Evolutionary conservation across 441 rosid genomes (phyloP).

Genomic region (Pelargonium exstipulatum): DNA sequence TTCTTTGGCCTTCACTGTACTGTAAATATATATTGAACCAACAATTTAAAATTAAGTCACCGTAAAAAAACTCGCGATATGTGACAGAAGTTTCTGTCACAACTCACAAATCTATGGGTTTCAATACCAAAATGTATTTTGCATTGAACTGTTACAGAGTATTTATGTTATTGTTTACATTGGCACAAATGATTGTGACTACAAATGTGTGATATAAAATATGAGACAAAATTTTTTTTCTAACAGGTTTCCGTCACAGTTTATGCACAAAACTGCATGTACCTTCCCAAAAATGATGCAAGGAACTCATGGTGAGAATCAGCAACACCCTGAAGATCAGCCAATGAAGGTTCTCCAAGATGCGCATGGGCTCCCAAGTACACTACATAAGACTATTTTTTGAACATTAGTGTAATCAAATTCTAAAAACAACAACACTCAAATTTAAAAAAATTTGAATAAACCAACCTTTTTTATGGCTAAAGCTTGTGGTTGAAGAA

Average conservation of each 20-base stretch:
- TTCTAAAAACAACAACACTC: background rate
- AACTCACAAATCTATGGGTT: background rate
- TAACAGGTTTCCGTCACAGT: too few relatives aligned
- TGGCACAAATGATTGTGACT: background rate
- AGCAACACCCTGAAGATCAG: conserved; percentile 28
- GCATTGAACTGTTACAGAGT: too few relatives aligned
- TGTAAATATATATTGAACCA: conserved; percentile 14
- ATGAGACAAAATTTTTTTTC: too few relatives aligned
- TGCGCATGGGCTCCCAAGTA: conserved; percentile 63
- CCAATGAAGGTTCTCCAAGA: conserved; percentile 24
- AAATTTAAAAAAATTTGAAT: background rate
- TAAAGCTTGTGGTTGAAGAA: conserved; percentile 25
- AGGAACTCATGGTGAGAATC: conserved; percentile 45
- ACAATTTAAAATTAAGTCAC: background rate
- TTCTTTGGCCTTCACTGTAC: conserved; percentile 39
- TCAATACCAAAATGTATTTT: too few relatives aligned
- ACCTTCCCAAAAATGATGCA: conserved; percentile 48
- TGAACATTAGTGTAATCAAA: background rate
- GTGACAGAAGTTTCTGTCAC: too few relatives aligned
- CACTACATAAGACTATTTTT: conserved; percentile 44
- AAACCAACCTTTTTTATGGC: conserved; percentile 33
- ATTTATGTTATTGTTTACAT: too few relatives aligned
- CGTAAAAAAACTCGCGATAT: too few relatives aligned
- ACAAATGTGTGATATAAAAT: background rate
- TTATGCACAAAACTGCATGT: background rate